A percentile compares a stretch with the other conserved stretches of the same genome.
Evolutionary conservation across 805 yeast species (phyloP).

Genomic region (Maudiozyma serrabonitensis): DNA sequence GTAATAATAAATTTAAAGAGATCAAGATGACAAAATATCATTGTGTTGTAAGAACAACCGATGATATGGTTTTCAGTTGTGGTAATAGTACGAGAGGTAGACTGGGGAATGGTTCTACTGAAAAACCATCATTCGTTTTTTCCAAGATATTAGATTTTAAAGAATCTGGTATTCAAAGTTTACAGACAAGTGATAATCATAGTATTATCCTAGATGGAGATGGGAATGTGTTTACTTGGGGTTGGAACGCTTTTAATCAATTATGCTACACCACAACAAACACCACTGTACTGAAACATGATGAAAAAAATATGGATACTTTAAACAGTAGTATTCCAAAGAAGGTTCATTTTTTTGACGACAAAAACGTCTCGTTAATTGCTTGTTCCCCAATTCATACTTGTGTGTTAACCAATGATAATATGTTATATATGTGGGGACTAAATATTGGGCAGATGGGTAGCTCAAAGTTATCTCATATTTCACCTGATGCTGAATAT

Average conservation of each 20-base stretch:
- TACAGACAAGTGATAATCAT: conserved; percentile 59
- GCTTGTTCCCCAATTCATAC: conserved; percentile 65
- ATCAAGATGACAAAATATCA: conserved; percentile 56
- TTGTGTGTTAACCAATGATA: conserved; percentile 41
- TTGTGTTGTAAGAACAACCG: conserved; percentile 47
- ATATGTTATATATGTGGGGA: conserved; percentile 61
- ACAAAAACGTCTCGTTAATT: conserved; percentile 32
- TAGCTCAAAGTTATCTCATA: conserved; percentile 29
- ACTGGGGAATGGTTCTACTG: conserved; percentile 45
- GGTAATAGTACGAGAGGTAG: conserved; percentile 69
- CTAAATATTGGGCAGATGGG: conserved; percentile 79
- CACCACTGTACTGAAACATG: conserved; percentile 10
- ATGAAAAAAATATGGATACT: conserved; percentile 20
- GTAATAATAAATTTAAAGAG: conserved; percentile 31
- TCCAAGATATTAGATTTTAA: conserved; percentile 34
- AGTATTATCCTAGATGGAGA: conserved; percentile 44
- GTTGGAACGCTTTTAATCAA: conserved; percentile 59
- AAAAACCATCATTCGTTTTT: conserved; percentile 36
- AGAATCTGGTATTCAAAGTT: conserved; percentile 25
- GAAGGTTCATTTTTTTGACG: conserved; percentile 15
- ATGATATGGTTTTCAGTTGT: conserved; percentile 43
- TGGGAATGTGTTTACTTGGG: conserved; percentile 69
- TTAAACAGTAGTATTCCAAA: conserved; percentile 19
- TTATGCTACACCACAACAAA: conserved; percentile 42
- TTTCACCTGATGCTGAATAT: conserved; percentile 37